Percentiles rank a stretch among this genome's conserved stretches.
These are phyloP conservation scores for Colletotrichum melonis DNA, from an alignment of 2,329 filamentous ascomycete genomes.

Conservation along the genomic window DNA sequence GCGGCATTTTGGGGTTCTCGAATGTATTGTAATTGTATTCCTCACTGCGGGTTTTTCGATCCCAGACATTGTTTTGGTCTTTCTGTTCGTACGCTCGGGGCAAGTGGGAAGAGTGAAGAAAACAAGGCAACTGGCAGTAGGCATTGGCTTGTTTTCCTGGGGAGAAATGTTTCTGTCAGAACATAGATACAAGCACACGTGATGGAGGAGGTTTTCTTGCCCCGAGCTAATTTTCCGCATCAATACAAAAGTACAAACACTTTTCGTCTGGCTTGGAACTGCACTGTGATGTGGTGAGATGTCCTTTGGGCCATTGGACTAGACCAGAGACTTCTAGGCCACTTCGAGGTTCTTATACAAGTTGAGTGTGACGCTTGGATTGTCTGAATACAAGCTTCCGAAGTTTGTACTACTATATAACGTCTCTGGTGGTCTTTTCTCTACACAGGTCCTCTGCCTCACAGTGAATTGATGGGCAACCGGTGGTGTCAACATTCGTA, in stretches of 20 bases:
- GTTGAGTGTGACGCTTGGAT: too few relatives aligned
- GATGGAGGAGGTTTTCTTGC: constrained; percentile 2
- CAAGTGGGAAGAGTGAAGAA: not conserved
- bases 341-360: too few relatives aligned
- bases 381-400: too few relatives aligned
- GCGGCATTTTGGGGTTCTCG: constrained; percentile 19
- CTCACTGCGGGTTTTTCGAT: constrained; percentile 14
- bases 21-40: constrained; percentile 35
- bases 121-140: constrained; percentile 2
- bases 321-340: too few relatives aligned
- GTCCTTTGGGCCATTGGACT: too few relatives aligned
- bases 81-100: not conserved
- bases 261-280: too few relatives aligned
- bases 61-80: constrained; percentile 16
- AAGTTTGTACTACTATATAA: too few relatives aligned
- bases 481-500: too few relatives aligned
- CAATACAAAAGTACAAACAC: constrained; percentile 30
- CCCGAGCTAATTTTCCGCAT: constrained; percentile 20
- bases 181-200: constrained; percentile 5
- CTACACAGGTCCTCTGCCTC: too few relatives aligned
- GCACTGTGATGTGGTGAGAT: not conserved
- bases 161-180: not conserved
- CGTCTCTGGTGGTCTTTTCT: too few relatives aligned
- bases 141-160: constrained; percentile 9
- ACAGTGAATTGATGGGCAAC: too few relatives aligned